A percentile compares a stretch with the other conserved stretches of the same genome.
These are phyloP conservation scores for Diplogelasinospora grovesii DNA, from an alignment of 495 filamentous ascomycete species.

Conservation along the genomic window DNA sequence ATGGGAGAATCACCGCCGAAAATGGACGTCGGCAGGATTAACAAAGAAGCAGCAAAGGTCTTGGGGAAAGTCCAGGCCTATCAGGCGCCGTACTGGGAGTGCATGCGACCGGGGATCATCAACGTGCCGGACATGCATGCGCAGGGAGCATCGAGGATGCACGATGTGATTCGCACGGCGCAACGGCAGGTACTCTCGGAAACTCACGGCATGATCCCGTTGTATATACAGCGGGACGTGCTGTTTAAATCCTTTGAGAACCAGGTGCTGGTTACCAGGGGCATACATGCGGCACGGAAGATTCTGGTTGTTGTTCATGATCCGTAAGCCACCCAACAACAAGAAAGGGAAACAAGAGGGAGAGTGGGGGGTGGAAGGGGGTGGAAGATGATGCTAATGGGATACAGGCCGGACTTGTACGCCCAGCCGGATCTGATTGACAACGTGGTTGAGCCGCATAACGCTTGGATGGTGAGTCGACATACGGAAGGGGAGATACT, in stretches of 20 bases:
- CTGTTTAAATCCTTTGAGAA: constrained; percentile 78
- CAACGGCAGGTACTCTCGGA: constrained; percentile 64
- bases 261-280: constrained; percentile 74
- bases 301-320: constrained; percentile 77
- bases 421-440: constrained; percentile 60
- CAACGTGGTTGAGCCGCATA: constrained; percentile 70
- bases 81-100: constrained; percentile 55
- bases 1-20: constrained; percentile 91
- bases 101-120: constrained; percentile 48
- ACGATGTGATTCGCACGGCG: constrained; percentile 67
- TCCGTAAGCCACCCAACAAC: constrained; percentile 47
- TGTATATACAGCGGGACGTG: constrained; percentile 63
- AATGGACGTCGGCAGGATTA: constrained; percentile 44
- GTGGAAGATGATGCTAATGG: no score
- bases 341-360: neutral
- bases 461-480: constrained; percentile 71
- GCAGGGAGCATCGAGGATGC: constrained; percentile 29
- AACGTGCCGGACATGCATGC: constrained; percentile 33
- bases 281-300: constrained; percentile 30
- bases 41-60: constrained; percentile 41
- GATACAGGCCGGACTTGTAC: constrained; percentile 60
- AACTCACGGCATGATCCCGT: constrained; percentile 63
- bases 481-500: no score
- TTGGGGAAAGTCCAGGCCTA: constrained; percentile 44
- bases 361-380: no score